Evolutionary conservation across 257 asterid species (phyloP), one percentile per base, ranked within the genome.

Genomic region (Datura wrightii): DNA sequence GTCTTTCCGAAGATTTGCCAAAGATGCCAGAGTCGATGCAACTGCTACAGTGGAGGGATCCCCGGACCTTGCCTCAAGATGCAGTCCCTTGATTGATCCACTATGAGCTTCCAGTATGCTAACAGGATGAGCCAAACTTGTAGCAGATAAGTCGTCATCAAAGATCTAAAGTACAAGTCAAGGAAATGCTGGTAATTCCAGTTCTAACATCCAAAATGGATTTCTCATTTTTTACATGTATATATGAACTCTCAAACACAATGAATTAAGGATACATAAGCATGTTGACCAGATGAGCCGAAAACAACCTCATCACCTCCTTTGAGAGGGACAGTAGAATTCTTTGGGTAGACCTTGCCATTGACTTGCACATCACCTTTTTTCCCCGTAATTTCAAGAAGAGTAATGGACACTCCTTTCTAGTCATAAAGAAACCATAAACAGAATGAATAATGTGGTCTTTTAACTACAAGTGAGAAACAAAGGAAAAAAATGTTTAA

Each of bases 261-360:
- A 42, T 66, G 24, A 53, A 16, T 36, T 84, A 94, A 93, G 99
- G 99, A 95, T 94, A 95, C 99, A 81, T 94, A 95, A 82, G 94
- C 93, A 88, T 92, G 95, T 86, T 87, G 90, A 41, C 94, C 97
- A 34, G 94, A 87, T 18, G 90, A 88, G 90, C 94, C 89, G 86
- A 95, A 95, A 46, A 92, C 92, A 91, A 95, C 96, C 85, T 94
- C 98, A 85, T 95, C 98, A 13, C 99, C 98, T 79, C 90, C 95
- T 79, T 89, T 92, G 48, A 95, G 89, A 83, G 91, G 92, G 84
- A 94, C 86, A 31, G 92, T 91, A 72, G 97, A 88, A 83, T 93
- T 94, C 87, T 93, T 91, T 59, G 92, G 87, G 90, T 87, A 93
- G 87, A 80, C 62, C 90, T 89, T 94, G 84, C 97, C 96, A 89